phyloP scores from a whole-genome alignment of 192 early-diverging fungal species.

The Chytriomyces hyalinus region DNA sequence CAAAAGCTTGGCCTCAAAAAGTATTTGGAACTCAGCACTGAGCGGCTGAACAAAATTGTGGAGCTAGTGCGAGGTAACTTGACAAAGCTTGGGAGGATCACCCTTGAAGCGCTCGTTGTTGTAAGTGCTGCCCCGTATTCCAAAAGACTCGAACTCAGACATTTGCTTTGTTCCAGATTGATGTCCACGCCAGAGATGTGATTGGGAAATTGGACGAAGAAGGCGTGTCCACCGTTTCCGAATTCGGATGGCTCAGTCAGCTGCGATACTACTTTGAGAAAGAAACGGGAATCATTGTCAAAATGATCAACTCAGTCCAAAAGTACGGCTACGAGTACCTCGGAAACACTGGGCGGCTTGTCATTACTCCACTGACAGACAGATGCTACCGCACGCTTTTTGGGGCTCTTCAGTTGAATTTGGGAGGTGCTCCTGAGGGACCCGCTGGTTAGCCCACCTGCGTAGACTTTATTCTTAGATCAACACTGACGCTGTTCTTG shows the following conservation, averaged over 20 bases:
- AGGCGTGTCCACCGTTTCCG: constrained; percentile 45
- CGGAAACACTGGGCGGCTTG: constrained; percentile 63
- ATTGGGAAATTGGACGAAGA: constrained; percentile 54
- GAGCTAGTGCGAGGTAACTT: constrained; percentile 64
- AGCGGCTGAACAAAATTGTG: constrained; percentile 57
- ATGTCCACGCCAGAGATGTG: constrained; percentile 67
- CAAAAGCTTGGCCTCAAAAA: constrained; percentile 52
- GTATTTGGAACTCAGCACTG: constrained; percentile 54
- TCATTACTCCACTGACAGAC: constrained; percentile 67
- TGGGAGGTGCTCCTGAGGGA: constrained; percentile 69
- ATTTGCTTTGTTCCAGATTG: constrained; percentile 48
- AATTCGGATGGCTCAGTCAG: constrained; percentile 65
- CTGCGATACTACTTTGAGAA: constrained; percentile 67
- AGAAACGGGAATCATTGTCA: constrained; percentile 59
- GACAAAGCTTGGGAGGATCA: constrained; percentile 51
- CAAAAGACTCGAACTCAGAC: neutral
- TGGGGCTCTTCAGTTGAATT: constrained; percentile 64
- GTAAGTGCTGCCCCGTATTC: constrained; percentile 39
- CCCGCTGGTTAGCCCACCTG: constrained; percentile 36
- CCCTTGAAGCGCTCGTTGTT: constrained; percentile 64
- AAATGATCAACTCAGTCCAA: constrained; percentile 70
- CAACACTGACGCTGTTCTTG: constrained; percentile 7
- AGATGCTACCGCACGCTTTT: constrained; percentile 66
- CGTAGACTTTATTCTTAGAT: neutral
- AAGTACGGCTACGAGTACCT: constrained; percentile 69